Percentiles rank a stretch among this genome's conserved stretches.
These are phyloP conservation scores for Pseudocercospora crystallina DNA, from an alignment of 2,329 filamentous ascomycete species.

Conservation along the genomic window DNA sequence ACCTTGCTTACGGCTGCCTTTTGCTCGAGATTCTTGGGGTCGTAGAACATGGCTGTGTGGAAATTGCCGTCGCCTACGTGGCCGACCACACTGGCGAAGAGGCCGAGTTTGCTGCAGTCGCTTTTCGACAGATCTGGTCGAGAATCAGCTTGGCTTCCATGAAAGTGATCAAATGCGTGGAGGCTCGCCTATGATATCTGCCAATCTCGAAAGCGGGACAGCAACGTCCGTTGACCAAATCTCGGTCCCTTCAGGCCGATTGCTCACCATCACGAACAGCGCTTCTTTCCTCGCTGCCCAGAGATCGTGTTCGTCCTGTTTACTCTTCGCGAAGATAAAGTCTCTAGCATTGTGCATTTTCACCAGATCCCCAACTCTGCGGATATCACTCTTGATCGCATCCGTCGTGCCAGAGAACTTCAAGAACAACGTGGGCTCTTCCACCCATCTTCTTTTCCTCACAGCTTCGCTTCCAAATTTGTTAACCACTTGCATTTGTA, in stretches of 20 bases:
- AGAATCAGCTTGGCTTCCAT: not conserved
- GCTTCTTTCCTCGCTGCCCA: conserved; percentile 63
- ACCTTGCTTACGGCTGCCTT: conserved; percentile 72
- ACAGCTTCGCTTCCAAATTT: conserved; percentile 56
- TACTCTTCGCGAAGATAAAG: conserved; percentile 23
- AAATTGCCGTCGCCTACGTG: conserved; percentile 96
- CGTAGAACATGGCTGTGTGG: conserved; percentile 88
- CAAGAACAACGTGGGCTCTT: conserved; percentile 76
- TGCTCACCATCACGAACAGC: conserved; percentile 61
- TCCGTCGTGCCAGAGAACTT: conserved; percentile 71
- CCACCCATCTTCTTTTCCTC: conserved; percentile 71
- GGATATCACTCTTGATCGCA: conserved; percentile 74
- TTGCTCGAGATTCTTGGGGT: conserved; percentile 67
- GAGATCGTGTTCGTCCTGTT: conserved; percentile 34
- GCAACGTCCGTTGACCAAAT: conserved; percentile 64
- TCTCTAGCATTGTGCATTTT: conserved; percentile 37
- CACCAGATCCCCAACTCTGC: conserved; percentile 66
- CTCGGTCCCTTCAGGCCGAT: conserved; percentile 56
- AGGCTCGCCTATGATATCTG: conserved; percentile 54
- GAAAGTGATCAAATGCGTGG: too few relatives aligned
- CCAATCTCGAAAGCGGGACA: conserved; percentile 60
- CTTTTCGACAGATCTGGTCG: conserved; percentile 73
- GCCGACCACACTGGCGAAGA: conserved; percentile 84
- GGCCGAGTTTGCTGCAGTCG: conserved; percentile 79
- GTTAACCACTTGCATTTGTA: conserved; percentile 80